phyloP scores from a whole-genome alignment of 208 protist species.

The Zelonia costaricensis region DNA sequence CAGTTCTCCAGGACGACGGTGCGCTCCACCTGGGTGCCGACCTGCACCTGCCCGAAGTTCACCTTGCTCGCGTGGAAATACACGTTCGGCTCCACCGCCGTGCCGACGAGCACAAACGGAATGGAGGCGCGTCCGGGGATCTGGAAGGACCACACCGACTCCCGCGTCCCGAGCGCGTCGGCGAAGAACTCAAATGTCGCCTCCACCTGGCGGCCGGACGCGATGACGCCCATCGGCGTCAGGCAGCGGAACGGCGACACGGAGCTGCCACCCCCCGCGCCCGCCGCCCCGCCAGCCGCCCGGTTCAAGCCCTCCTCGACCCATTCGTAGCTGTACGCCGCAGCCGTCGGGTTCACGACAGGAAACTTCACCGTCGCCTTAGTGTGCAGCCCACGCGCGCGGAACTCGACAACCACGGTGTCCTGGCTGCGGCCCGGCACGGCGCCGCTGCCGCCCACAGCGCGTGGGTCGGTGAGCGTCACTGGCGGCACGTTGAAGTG shows the following conservation, averaged over 20 bases:
- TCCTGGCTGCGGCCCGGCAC: conserved; percentile 30
- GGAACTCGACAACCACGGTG: conserved; percentile 90
- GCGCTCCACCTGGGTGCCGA: conserved; percentile 77
- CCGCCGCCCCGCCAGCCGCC: background rate
- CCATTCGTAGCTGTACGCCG: conserved; percentile 95
- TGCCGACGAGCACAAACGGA: conserved; percentile 95
- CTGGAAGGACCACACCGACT: conserved; percentile 93
- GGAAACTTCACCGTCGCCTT: conserved; percentile 90
- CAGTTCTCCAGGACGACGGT: conserved; percentile 92
- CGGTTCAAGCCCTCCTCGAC: conserved; percentile 36
- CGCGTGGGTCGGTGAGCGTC: conserved; percentile 75
- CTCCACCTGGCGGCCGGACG: conserved; percentile 91
- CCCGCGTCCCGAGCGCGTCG: conserved; percentile 76
- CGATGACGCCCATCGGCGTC: conserved; percentile 75
- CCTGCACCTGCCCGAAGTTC: conserved; percentile 91
- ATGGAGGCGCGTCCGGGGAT: conserved; percentile 85
- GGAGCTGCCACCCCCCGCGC: background rate
- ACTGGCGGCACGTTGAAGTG: conserved; percentile 93
- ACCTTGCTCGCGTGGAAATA: conserved; percentile 88
- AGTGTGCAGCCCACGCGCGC: conserved; percentile 90
- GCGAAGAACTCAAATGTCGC: conserved; percentile 96
- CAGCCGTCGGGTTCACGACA: conserved; percentile 95
- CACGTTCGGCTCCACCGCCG: conserved; percentile 92
- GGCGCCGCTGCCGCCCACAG: conserved; percentile 64
- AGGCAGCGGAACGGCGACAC: conserved; percentile 91